phyloP scores from a whole-genome alignment of 2,329 filamentous ascomycete genomes.

The Colletotrichum truncatum region DNA sequence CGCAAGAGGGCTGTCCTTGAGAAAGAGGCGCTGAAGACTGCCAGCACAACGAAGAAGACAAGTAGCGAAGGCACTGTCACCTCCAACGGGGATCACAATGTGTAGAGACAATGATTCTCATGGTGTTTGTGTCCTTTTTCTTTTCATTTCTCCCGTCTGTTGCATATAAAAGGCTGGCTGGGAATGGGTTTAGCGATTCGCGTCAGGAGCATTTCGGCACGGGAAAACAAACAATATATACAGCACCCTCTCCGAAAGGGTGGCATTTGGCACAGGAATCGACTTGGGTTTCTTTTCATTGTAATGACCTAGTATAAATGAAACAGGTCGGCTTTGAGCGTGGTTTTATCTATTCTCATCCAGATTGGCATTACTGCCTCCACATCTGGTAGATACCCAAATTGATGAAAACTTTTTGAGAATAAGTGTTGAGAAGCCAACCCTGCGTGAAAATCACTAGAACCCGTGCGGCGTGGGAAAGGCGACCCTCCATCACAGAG shows the following conservation, averaged over 20 bases:
- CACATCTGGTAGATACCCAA: constrained; percentile 11
- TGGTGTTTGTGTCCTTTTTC: neutral
- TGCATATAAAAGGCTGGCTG: constrained; percentile 2
- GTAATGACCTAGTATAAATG: constrained; percentile 24
- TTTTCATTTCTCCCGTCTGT: constrained; percentile 12
- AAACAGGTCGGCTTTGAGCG: constrained; percentile 22
- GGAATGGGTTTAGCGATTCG: constrained; percentile 21
- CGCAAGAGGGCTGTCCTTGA: constrained; percentile 30
- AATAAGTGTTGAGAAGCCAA: neutral
- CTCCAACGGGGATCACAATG: constrained; percentile 22
- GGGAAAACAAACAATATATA: constrained; percentile 16
- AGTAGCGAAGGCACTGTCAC: constrained; percentile 24
- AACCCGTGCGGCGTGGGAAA: neutral
- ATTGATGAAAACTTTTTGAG: constrained; percentile 11
- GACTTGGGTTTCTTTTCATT: constrained; percentile 18
- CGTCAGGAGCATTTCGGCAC: constrained; percentile 24
- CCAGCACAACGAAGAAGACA: constrained; percentile 9
- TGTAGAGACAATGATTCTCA: neutral
- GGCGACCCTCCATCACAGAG: neutral
- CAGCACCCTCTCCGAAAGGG: constrained; percentile 4
- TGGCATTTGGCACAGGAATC: constrained; percentile 14
- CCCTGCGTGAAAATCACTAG: neutral
- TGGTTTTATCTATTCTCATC: neutral
- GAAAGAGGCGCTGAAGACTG: constrained; percentile 11
- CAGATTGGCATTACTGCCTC: neutral